Percentiles rank a stretch among this genome's conserved stretches.
phyloP scores from a whole-genome alignment of 2,329 filamentous ascomycete genomes.

The Madurella fahalii region DNA sequence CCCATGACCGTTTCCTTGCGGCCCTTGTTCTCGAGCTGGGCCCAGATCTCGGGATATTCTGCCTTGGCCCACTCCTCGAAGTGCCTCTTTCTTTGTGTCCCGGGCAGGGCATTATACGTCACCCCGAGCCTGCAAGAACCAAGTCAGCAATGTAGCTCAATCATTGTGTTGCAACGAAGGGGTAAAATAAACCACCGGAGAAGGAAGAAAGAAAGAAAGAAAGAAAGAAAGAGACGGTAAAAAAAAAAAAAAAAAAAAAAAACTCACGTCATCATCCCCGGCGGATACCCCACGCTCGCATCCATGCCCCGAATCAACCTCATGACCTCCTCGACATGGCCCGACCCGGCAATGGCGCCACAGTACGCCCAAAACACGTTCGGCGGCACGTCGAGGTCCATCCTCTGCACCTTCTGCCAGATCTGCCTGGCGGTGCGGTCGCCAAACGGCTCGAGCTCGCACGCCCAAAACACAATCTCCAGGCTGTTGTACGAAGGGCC shows the following conservation, averaged over 20 bases:
- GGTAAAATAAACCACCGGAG: too few relatives aligned
- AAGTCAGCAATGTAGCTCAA: constrained; percentile 9
- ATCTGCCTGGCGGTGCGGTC: constrained; percentile 60
- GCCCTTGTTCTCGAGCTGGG: constrained; percentile 55
- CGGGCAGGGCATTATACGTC: constrained; percentile 69
- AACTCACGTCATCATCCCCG: constrained; percentile 69
- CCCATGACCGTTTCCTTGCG: constrained; percentile 42
- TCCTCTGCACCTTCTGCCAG: constrained; percentile 65
- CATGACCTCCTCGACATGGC: constrained; percentile 64
- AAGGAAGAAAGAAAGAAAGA: neutral
- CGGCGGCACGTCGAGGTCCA: constrained; percentile 75
- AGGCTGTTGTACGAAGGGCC: constrained; percentile 81
- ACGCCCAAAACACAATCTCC: constrained; percentile 74
- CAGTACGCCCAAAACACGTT: constrained; percentile 73
- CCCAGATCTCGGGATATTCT: constrained; percentile 67
- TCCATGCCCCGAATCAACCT: constrained; percentile 64
- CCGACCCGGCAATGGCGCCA: constrained; percentile 70
- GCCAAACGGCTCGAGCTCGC: constrained; percentile 59
- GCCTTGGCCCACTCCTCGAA: constrained; percentile 72
- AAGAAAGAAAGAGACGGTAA: neutral
- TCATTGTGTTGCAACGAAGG: too few relatives aligned
- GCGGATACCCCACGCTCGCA: constrained; percentile 59
- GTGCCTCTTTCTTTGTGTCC: constrained; percentile 59
- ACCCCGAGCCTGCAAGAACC: constrained; percentile 58
- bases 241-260: neutral